Base-by-base conservation (phyloP, 1,284 basidiomycete species). In the Tilletia caries region DNA sequence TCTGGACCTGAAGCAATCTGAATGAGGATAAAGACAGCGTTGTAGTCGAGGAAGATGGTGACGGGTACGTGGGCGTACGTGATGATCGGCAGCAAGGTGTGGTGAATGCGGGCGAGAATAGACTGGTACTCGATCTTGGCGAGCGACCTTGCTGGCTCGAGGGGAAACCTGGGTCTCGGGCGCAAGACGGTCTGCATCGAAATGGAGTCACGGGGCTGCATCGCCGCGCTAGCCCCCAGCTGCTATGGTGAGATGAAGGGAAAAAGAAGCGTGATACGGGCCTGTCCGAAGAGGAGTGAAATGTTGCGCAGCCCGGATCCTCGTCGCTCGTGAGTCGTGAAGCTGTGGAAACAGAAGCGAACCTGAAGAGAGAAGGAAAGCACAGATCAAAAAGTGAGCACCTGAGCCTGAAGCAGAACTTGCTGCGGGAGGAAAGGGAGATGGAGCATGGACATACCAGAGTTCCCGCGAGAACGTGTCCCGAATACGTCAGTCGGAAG, bases 1-100 rank as follows among this genome's bases (percentile, higher is more conserved):
- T 76, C 73, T 1, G 75, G 75, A 65, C 73, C 67, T 6, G 71
- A 13, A 0, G 76, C 82, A 62, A 83, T 68, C 70, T 83, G 81
- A 10, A 70, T 70, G 62, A 83, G 71, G 20, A 73, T 68, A 71
- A 79, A 83, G 46, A 83, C 54, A 67, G 76, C 73, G 66, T 77
- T 81, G 69, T 73, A 82, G 70, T 83, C 82, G 67, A 83, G 74
- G 65, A 83, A 83, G 50, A 83, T 58, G 12, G 82, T 82, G 0
- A 71, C 66, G 12, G 81, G 80, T 34, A 82, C 73, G 68, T 81
- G 78, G 15, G 71, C 70, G 43, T 75, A 75, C 43, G 69, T 67
- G 68, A 72, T 50, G 23, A 72, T 54, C 20, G 70, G 72, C 58
- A 76, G 65, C 43, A 75, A 34, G 66, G 69, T 68, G 66, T 78